phyloP scores from a whole-genome alignment of 1,139 yeast genomes.

The Zygosaccharomyces pseudobailii region DNA sequence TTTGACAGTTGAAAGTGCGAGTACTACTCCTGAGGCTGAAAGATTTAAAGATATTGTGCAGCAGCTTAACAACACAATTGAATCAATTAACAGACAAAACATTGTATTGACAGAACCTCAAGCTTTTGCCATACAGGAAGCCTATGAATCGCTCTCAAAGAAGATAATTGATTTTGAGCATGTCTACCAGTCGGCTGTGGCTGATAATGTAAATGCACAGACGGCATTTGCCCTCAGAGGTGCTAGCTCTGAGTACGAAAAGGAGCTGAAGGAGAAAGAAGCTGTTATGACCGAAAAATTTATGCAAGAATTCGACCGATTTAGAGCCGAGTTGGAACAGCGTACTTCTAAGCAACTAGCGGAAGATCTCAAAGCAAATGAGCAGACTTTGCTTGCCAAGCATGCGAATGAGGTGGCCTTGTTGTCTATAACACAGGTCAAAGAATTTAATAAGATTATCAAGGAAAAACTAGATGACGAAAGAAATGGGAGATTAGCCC shows the following conservation, averaged over 20 bases:
- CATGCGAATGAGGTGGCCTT: conserved; percentile 74
- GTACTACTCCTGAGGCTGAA: conserved; percentile 38
- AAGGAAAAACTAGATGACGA: conserved; percentile 67
- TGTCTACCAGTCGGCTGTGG: conserved; percentile 15
- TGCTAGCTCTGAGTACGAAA: conserved; percentile 18
- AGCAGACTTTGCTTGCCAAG: conserved; percentile 62
- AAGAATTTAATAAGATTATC: conserved; percentile 63
- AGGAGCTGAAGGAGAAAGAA: conserved; percentile 36
- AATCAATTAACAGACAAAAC: conserved; percentile 42
- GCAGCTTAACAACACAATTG: conserved; percentile 50
- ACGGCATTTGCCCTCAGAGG: conserved; percentile 23
- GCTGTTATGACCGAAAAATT: conserved; percentile 42
- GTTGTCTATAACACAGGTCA: conserved; percentile 67
- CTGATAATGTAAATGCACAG: conserved; percentile 21
- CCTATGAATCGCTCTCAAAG: conserved; percentile 26
- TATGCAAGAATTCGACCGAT: conserved; percentile 53
- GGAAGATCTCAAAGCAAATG: conserved; percentile 66
- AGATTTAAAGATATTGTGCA: conserved; percentile 45
- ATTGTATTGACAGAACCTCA: conserved; percentile 33
- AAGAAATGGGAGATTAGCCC: conserved; percentile 74
- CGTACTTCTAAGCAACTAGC: conserved; percentile 57
- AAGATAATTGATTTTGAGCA: conserved; percentile 20
- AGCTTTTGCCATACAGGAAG: conserved; percentile 27
- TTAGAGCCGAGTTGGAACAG: conserved; percentile 58
- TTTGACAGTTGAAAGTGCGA: conserved; percentile 1